Evolutionary conservation across 2,329 filamentous ascomycete species (phyloP).

Genomic region (Colletotrichum plurivorum): DNA sequence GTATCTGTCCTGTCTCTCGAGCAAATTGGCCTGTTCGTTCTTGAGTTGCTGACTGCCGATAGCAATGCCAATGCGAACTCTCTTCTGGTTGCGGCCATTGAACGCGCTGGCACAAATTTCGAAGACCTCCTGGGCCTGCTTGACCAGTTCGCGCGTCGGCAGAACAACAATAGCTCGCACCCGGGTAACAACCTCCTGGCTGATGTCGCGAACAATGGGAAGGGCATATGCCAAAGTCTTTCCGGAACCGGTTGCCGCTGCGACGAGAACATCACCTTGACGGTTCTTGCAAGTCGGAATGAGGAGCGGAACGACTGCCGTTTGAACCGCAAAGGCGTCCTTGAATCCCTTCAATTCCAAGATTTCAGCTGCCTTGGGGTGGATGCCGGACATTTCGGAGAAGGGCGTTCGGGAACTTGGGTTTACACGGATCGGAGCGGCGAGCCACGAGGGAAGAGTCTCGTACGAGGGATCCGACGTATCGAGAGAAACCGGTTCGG

Average conservation of each 20-base stretch:
- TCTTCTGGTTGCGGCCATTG: conserved; percentile 69
- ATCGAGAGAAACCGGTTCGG: conserved; percentile 71
- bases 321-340: conserved; percentile 84
- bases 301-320: conserved; percentile 84
- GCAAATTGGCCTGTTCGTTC: conserved; percentile 67
- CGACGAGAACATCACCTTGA: conserved; percentile 86
- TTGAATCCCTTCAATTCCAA: conserved; percentile 79
- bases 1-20: conserved; percentile 68
- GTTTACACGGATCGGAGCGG: conserved; percentile 79
- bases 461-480: conserved; percentile 78
- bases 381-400: conserved; percentile 69
- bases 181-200: conserved; percentile 73
- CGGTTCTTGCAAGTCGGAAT: conserved; percentile 74
- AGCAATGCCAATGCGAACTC: conserved; percentile 84
- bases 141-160: conserved; percentile 90
- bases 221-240: conserved; percentile 95
- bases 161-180: conserved; percentile 88
- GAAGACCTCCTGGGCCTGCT: conserved; percentile 85
- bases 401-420: conserved; percentile 74
- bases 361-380: conserved; percentile 69
- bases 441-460: conserved; percentile 85
- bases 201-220: conserved; percentile 85
- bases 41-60: conserved; percentile 85
- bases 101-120: conserved; percentile 79
- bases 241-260: conserved; percentile 93